Evolutionary conservation across 345 rosid genomes (phyloP).

Genomic region (Populus euphratica): DNA sequence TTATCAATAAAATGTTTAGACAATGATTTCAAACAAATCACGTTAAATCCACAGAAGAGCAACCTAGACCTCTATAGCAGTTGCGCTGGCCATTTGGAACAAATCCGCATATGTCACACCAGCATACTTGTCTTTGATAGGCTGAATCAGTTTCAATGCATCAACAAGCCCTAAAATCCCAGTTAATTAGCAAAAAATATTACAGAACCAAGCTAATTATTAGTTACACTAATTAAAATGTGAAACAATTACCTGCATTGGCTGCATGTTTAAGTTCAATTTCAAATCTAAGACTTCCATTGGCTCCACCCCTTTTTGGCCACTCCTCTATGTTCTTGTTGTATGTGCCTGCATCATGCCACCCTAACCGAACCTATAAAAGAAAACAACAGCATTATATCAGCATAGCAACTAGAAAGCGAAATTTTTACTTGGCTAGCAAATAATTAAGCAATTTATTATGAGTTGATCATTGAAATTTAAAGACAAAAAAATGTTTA

Average conservation of each 20-base stretch:
- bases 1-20: constrained; percentile 20
- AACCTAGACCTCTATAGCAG: constrained; percentile 75
- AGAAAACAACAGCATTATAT: background rate
- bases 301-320: constrained; percentile 91
- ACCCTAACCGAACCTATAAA: constrained; percentile 77
- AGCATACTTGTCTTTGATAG: constrained; percentile 81
- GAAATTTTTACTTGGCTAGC: background rate
- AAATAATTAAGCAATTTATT: background rate
- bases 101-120: constrained; percentile 81
- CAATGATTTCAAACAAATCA: background rate
- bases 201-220: background rate
- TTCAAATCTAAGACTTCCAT: constrained; percentile 90
- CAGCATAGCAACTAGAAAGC: background rate
- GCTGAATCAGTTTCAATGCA: constrained; percentile 72
- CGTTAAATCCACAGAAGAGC: constrained; percentile 6
- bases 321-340: constrained; percentile 86
- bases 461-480: background rate
- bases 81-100: constrained; percentile 92
- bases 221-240: background rate
- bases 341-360: constrained; percentile 98
- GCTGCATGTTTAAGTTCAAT: constrained; percentile 90
- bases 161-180: constrained; percentile 65
- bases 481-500: background rate
- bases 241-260: constrained; percentile 67
- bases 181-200: constrained; percentile 14